These are phyloP conservation scores for Arachnopeziza araneosa DNA, from an alignment of 2,329 filamentous ascomycete genomes.

Conservation along the genomic window DNA sequence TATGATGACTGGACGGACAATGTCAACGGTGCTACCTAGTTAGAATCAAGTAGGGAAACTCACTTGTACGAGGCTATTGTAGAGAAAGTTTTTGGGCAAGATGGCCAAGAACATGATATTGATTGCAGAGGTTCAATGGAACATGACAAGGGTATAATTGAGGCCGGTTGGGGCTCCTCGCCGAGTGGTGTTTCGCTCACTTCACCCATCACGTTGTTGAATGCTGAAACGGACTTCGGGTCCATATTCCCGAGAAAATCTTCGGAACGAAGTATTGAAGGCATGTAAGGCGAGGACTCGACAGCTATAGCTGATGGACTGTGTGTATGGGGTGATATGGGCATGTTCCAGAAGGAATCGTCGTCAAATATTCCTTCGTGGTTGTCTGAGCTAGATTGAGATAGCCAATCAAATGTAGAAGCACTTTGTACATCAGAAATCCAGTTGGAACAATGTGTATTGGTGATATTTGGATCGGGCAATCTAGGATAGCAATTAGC, in stretches of 20 bases:
- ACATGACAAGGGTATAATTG: background rate
- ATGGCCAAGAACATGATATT: background rate
- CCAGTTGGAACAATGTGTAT: no score
- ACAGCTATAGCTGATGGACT: background rate
- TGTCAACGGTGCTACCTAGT: background rate
- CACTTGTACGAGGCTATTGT: background rate
- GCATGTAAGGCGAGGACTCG: background rate
- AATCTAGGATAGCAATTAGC: background rate
- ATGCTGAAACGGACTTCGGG: background rate
- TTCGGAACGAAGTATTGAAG: background rate
- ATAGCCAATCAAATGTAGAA: background rate
- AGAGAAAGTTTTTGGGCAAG: background rate
- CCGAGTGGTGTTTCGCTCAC: background rate
- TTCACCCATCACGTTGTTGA: background rate
- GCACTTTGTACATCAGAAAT: no score
- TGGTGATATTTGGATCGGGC: background rate
- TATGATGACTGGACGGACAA: background rate
- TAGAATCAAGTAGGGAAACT: background rate
- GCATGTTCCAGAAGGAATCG: background rate
- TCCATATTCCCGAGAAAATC: background rate
- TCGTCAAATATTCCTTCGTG: background rate
- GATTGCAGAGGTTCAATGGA: background rate
- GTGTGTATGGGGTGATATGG: background rate
- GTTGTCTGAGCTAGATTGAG: background rate
- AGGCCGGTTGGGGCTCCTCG: no score